These are phyloP conservation scores for Akanthomyces dipterigenus DNA, from an alignment of 2,329 filamentous ascomycete species.

Conservation along the genomic window DNA sequence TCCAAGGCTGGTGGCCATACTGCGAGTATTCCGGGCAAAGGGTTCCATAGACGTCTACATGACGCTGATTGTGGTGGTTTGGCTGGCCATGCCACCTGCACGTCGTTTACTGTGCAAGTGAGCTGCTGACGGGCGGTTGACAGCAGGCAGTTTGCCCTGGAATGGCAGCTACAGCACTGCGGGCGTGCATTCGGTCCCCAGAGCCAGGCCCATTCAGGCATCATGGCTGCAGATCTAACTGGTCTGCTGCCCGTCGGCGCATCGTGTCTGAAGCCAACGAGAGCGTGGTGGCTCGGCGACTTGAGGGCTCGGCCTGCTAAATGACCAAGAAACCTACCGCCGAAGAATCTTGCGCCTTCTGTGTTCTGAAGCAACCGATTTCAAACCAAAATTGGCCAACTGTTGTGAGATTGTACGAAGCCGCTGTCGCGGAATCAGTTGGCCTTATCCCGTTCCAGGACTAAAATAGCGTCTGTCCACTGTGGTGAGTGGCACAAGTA, in stretches of 20 bases:
- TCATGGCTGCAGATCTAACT: background rate
- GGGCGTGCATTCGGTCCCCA: background rate
- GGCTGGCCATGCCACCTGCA: background rate
- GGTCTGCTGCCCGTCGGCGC: background rate
- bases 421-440: background rate
- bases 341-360: background rate
- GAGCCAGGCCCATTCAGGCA: background rate
- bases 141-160: background rate
- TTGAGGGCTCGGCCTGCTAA: background rate
- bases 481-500: background rate
- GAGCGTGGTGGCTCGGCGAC: background rate
- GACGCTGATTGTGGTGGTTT: background rate
- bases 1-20: background rate
- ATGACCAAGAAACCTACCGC: background rate
- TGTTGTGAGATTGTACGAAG: slow-evolving; percentile 8
- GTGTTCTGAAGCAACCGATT: background rate
- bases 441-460: background rate
- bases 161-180: background rate
- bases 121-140: background rate
- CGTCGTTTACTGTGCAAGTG: background rate
- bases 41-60: background rate
- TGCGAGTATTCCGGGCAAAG: background rate
- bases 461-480: slow-evolving; percentile 1
- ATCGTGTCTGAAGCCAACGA: background rate
- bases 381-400: background rate